Evolutionary conservation across 108 stramenopile genomes (phyloP).

Genomic region (Stephanodiscus triporus): DNA sequence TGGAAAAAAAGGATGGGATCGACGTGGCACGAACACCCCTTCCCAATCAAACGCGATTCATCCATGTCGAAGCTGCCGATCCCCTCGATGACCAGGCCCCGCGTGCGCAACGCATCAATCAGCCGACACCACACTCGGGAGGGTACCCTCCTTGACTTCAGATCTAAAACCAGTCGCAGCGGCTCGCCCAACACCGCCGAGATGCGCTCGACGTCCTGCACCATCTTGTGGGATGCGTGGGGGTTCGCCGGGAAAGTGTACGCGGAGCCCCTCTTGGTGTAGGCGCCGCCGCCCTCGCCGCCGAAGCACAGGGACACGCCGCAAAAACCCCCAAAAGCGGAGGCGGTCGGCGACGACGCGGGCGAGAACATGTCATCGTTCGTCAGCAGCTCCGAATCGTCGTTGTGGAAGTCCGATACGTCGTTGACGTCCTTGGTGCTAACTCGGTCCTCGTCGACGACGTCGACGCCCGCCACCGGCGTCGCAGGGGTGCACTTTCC

Average conservation of each 20-base stretch:
- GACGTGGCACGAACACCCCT: constrained; percentile 39
- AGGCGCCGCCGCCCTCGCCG: constrained; percentile 7
- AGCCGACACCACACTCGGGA: constrained; percentile 61
- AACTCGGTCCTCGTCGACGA: neutral
- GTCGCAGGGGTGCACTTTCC: neutral
- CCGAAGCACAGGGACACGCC: constrained; percentile 57
- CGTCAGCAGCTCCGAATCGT: constrained; percentile 30
- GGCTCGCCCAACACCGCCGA: constrained; percentile 44
- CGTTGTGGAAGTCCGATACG: neutral
- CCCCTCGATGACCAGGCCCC: constrained; percentile 55
- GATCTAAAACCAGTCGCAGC: constrained; percentile 55
- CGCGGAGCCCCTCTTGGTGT: too few species aligned
- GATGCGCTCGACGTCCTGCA: constrained; percentile 48
- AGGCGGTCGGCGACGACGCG: neutral
- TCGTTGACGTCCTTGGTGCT: constrained; percentile 6
- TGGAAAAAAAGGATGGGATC: constrained; percentile 60
- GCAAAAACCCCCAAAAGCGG: constrained; percentile 28
- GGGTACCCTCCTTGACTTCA: constrained; percentile 61
- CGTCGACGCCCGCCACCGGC: neutral
- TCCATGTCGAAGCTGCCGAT: constrained; percentile 64
- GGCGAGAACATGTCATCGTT: constrained; percentile 44
- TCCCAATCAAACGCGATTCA: constrained; percentile 54
- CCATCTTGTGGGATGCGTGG: constrained; percentile 45
- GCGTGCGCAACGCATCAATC: constrained; percentile 48
- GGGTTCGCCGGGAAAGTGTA: constrained; percentile 20